Conservation (phyloP, 129 eudicot genomes). For the sunflower (Helianthus annuus) region HanXRQr2.0-SUNRISE NC_035439.2:148483465-148483964, state of each 20-base stretch:
- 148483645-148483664: conserved; percentile 28
- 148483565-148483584: conserved; percentile 11
- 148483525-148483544: conserved; percentile 11
- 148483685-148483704: conserved; percentile 50
- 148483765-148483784: no score
- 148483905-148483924: no score
- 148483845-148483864: no score
- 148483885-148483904: no score
- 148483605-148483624: conserved; percentile 19
- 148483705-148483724: conserved; percentile 54
- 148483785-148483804: no score
- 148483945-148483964: no score
- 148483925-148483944: no score
- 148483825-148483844: no score
- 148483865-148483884: no score
- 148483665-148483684: conserved; percentile 36
- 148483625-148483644: conserved; percentile 54
- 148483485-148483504: not conserved
- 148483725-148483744: not conserved
- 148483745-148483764: not conserved
- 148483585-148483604: conserved; percentile 24
- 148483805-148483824: no score
- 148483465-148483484: not conserved
- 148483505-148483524: not conserved
- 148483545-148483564: not conserved